Evolutionary conservation across 1,284 basidiomycete genomes (phyloP).

Genomic region (Coriolopsis trogii): DNA sequence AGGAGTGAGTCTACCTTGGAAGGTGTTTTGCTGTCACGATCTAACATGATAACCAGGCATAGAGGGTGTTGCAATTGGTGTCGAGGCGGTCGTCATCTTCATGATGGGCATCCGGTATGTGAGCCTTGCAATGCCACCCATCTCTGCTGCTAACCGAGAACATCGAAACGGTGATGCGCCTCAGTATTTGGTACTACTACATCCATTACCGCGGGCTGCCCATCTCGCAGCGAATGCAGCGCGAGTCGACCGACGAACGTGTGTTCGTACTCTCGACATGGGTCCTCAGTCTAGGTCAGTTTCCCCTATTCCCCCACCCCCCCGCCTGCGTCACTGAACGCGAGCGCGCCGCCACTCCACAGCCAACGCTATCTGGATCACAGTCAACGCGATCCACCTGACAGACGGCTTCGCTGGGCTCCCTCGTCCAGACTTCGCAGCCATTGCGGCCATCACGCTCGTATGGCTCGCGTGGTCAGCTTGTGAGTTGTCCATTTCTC

Average conservation of each 20-base stretch:
- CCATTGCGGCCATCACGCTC: constrained; percentile 10
- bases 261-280: constrained; percentile 10
- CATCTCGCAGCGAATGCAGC: constrained; percentile 1
- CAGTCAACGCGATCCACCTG: constrained; percentile 3
- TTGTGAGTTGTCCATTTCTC: constrained; percentile 1
- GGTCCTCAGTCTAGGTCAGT: constrained; percentile 13
- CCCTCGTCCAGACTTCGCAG: constrained; percentile 12
- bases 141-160: too few species aligned
- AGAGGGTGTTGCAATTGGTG: constrained; percentile 15
- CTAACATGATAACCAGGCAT: too few species aligned
- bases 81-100: constrained; percentile 11
- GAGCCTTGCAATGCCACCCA: neutral
- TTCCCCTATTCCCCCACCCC: neutral
- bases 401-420: constrained; percentile 15
- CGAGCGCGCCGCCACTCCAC: neutral
- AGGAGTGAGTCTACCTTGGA: constrained; percentile 13
- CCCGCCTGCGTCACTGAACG: neutral
- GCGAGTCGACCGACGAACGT: constrained; percentile 6
- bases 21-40: too few species aligned
- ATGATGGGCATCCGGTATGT: constrained; percentile 13
- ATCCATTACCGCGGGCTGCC: constrained; percentile 8
- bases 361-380: constrained; percentile 12
- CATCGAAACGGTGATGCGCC: neutral
- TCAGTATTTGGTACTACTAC: constrained; percentile 10
- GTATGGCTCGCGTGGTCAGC: constrained; percentile 16